Evolutionary conservation across 2,329 filamentous ascomycete species (phyloP), one percentile per base, ranked within the genome.

Genomic region (Escovopsis sp.): DNA sequence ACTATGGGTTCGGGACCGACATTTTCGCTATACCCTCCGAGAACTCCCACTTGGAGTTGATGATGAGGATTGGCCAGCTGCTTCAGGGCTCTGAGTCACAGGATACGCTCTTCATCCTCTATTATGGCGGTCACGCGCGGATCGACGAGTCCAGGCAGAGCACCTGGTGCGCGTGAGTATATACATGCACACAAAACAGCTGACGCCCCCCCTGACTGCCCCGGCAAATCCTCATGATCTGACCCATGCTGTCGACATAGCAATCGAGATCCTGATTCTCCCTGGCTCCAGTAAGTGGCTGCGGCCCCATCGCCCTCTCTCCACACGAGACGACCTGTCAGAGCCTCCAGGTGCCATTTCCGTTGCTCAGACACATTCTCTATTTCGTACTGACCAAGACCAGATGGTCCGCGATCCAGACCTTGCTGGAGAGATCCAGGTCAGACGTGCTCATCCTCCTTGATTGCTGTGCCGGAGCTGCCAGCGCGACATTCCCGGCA

Each of bases 371-470:
- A n/a, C n/a, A n/a, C n/a, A n/a, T n/a, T 11, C 19, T 25, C 15
- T 21, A 14, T 14, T 15, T 16, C 21, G 16, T 12, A 5, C 41
- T 45, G 38, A 44, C 31, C 23, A 26, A 4, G 4, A 16, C 32
- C 34, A 65, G 64, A 46, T 73, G 70, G 70, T 73, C 69, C 14
- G 70, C 70, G 11, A 73, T 74, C 27, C 70, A 74, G 46, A 73
- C 68, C 0, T 55, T 73, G 3, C 52, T 74, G 8, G 70, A 75
- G 48, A 57, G 70, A 31, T 73, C 69, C 10, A 53, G 62, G 11
- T 73, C 69, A 1, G 70, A 74, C 48, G 66, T 70, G 13, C 53
- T 74, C 34, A 72, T 75, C 36, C 56, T 74, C 1, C 51, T 75
- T 12, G 70, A 74, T 46, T 74, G 70, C 44, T 75, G 70, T 45